Percentiles rank a stretch among this genome's conserved stretches.
Evolutionary conservation across 768 basidiomycete species (phyloP).

Genomic region (Lepiota venenata): DNA sequence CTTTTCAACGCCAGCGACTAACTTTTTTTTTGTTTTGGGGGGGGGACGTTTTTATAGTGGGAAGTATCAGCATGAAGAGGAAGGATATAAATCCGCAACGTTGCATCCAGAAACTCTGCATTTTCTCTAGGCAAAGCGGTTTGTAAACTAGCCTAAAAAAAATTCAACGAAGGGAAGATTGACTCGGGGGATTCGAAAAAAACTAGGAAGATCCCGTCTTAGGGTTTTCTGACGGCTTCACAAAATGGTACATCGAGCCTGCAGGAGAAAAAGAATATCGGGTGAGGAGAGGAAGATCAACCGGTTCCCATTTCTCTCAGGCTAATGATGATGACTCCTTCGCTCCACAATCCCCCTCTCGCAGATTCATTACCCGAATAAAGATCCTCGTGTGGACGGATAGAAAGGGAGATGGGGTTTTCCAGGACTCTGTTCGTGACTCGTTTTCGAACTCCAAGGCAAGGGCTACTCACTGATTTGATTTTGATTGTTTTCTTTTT

Average conservation of each 20-base stretch:
- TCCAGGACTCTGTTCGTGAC: neutral
- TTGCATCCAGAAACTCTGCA: neutral
- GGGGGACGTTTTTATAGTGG: too few relatives aligned
- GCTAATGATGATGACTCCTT: too few relatives aligned
- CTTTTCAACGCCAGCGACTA: too few relatives aligned
- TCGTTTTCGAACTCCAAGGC: too few relatives aligned
- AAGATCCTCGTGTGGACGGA: constrained; percentile 6
- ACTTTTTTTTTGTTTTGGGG: too few relatives aligned
- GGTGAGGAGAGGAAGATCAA: neutral
- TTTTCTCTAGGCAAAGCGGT: neutral
- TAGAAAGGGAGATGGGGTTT: neutral
- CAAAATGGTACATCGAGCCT: constrained; percentile 9
- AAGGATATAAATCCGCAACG: constrained; percentile 8
- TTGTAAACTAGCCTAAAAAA: neutral
- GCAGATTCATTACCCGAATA: constrained; percentile 9
- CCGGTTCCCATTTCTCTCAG: too few relatives aligned
- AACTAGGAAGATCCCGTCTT: neutral
- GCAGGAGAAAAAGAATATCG: constrained; percentile 2
- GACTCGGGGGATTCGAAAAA: neutral
- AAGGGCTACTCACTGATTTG: too few relatives aligned
- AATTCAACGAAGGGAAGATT: too few relatives aligned
- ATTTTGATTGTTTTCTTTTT: too few relatives aligned
- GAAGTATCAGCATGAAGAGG: neutral
- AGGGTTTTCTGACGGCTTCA: constrained; percentile 8
- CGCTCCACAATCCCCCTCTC: neutral